phyloP scores from a whole-genome alignment of 768 basidiomycete species.

The Suillus clintonianus region DNA sequence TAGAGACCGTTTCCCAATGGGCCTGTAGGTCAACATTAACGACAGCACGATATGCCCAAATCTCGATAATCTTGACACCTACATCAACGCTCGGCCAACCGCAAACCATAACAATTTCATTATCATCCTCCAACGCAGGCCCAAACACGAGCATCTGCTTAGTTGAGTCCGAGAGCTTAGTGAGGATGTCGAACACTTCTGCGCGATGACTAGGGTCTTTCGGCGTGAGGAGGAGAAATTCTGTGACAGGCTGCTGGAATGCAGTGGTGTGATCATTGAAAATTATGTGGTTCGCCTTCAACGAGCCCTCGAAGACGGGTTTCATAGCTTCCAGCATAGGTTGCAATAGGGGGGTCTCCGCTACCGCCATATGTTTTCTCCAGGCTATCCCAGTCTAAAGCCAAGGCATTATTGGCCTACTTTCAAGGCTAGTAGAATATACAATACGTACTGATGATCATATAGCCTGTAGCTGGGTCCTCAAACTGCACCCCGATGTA shows the following conservation, averaged over 20 bases:
- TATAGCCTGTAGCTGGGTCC: slow-evolving; percentile 8
- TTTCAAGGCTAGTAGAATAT: neutral
- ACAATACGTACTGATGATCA: slow-evolving; percentile 17
- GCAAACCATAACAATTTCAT: slow-evolving; percentile 14
- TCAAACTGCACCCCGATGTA: slow-evolving; percentile 23
- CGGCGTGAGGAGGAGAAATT: slow-evolving; percentile 16
- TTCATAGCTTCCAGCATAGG: slow-evolving; percentile 6
- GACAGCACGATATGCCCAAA: neutral
- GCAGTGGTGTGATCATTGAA: slow-evolving; percentile 15
- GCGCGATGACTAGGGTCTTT: slow-evolving; percentile 23
- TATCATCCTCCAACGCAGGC: slow-evolving; percentile 19
- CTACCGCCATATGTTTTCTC: slow-evolving; percentile 19
- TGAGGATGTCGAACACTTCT: slow-evolving; percentile 10
- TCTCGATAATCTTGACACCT: slow-evolving; percentile 2
- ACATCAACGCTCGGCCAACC: slow-evolving; percentile 29
- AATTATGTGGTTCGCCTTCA: slow-evolving; percentile 19
- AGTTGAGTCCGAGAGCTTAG: slow-evolving; percentile 14
- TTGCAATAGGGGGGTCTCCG: neutral
- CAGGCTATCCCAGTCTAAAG: slow-evolving; percentile 25
- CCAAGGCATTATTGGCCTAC: neutral
- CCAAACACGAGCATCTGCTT: slow-evolving; percentile 18
- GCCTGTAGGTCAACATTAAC: slow-evolving; percentile 9
- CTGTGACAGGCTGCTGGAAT: slow-evolving; percentile 22
- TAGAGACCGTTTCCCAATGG: slow-evolving; percentile 10
- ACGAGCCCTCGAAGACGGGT: slow-evolving; percentile 5